Percentiles rank a stretch among this genome's conserved stretches.
phyloP scores from a whole-genome alignment of 352 stramenopile species.

The Globisporangium orthogonon region DNA sequence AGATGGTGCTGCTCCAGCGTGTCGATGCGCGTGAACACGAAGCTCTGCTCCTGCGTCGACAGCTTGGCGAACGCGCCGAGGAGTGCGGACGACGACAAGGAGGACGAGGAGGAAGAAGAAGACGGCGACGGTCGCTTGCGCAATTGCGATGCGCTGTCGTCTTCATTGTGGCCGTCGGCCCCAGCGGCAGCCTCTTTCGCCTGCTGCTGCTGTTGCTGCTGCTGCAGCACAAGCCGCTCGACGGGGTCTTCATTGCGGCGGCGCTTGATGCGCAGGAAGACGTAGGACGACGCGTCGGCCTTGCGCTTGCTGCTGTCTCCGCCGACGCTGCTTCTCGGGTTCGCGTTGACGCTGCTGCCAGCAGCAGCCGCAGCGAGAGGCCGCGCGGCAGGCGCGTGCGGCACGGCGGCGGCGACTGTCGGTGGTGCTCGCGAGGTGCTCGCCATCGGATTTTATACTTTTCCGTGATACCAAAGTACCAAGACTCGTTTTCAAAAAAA shows the following conservation, averaged over 20 bases:
- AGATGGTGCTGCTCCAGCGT: conserved; percentile 59
- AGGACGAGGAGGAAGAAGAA: conserved; percentile 1
- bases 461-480: neutral
- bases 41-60: conserved; percentile 57
- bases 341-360: neutral
- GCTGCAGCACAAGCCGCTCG: conserved; percentile 59
- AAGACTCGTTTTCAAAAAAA: neutral
- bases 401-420: conserved; percentile 2
- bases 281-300: conserved; percentile 26
- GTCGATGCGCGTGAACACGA: conserved; percentile 83
- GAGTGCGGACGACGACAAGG: conserved; percentile 12
- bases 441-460: neutral
- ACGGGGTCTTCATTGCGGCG: conserved; percentile 79
- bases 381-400: conserved; percentile 4
- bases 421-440: neutral
- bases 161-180: neutral
- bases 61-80: conserved; percentile 56
- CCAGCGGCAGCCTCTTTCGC: conserved; percentile 1
- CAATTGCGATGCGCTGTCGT: neutral
- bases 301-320: conserved; percentile 10
- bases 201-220: conserved; percentile 21
- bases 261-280: conserved; percentile 79
- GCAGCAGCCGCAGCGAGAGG: neutral
- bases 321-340: neutral
- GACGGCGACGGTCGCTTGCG: neutral